A percentile compares a stretch with the other conserved stretches of the same genome.
Evolutionary conservation across 169 alveolate genomes (phyloP).

Genomic region (Plasmodium falciparum): DNA sequence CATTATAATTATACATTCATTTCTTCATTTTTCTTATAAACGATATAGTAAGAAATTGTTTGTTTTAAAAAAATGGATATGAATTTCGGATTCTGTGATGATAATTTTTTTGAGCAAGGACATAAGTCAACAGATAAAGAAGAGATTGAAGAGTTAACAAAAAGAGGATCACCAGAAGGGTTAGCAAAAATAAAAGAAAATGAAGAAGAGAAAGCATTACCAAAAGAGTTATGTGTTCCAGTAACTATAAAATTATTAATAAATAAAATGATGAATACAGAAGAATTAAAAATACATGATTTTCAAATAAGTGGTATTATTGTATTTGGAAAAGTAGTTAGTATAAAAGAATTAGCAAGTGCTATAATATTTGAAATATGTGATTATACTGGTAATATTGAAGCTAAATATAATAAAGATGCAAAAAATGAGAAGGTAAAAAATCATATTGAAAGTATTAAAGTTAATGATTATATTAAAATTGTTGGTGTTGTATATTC

Average conservation of each 20-base stretch:
- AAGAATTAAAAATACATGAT: conserved; percentile 60
- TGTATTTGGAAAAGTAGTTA: conserved; percentile 56
- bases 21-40: no score
- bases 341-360: conserved; percentile 63
- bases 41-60: neutral
- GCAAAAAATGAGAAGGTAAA: conserved; percentile 73
- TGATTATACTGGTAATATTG: conserved; percentile 76
- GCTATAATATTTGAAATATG: conserved; percentile 70
- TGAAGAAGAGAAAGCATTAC: conserved; percentile 54
- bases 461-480: conserved; percentile 67
- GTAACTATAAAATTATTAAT: conserved; percentile 66
- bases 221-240: conserved; percentile 69
- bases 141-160: conserved; percentile 28
- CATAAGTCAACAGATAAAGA: conserved; percentile 70
- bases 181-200: conserved; percentile 10
- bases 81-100: conserved; percentile 65
- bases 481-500: conserved; percentile 75
- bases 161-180: conserved; percentile 20
- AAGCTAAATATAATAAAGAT: conserved; percentile 78
- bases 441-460: conserved; percentile 58
- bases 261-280: conserved; percentile 54
- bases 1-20: no score
- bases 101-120: conserved; percentile 63
- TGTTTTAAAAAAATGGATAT: conserved; percentile 20
- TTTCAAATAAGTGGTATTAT: conserved; percentile 74